Evolutionary conservation across 805 yeast genomes (phyloP).

Genomic region (Yarrowia sp.): DNA sequence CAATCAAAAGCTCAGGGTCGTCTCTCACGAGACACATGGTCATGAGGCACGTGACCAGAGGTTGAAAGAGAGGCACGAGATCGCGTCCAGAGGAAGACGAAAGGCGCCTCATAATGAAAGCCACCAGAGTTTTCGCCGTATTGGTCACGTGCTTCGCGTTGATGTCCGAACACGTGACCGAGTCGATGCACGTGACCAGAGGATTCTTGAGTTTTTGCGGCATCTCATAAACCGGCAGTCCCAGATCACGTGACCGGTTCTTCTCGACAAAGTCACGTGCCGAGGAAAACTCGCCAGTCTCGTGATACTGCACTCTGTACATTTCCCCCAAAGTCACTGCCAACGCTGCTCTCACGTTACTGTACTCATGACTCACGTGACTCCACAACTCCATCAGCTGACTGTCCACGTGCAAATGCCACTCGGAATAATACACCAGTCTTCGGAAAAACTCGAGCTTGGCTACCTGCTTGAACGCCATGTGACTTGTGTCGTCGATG

Average conservation of each 20-base stretch:
- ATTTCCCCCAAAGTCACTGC: conserved; percentile 65
- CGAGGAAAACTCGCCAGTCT: conserved; percentile 46
- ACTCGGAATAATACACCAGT: conserved; percentile 50
- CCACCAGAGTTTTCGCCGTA: conserved; percentile 67
- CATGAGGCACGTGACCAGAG: conserved; percentile 74
- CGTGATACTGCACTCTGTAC: conserved; percentile 54
- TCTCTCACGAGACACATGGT: conserved; percentile 73
- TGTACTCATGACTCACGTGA: conserved; percentile 68
- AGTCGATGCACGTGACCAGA: background rate
- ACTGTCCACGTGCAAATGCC: conserved; percentile 1
- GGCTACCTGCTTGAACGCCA: conserved; percentile 71
- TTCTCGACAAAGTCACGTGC: background rate
- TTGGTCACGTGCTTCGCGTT: conserved; percentile 51
- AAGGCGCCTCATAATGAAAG: conserved; percentile 63
- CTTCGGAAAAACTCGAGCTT: conserved; percentile 63
- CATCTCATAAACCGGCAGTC: background rate
- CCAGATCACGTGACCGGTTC: background rate
- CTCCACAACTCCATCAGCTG: conserved; percentile 52
- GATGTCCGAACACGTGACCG: background rate
- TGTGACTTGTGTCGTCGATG: conserved; percentile 58
- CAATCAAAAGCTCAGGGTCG: conserved; percentile 62
- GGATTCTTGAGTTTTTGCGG: background rate
- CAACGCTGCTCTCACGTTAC: conserved; percentile 70
- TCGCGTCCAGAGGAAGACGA: conserved; percentile 61
- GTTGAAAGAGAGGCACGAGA: conserved; percentile 59